A percentile compares a stretch with the other conserved stretches of the same genome.
phyloP scores from a whole-genome alignment of 2,329 filamentous ascomycete species.

The Penicillium sp. region DNA sequence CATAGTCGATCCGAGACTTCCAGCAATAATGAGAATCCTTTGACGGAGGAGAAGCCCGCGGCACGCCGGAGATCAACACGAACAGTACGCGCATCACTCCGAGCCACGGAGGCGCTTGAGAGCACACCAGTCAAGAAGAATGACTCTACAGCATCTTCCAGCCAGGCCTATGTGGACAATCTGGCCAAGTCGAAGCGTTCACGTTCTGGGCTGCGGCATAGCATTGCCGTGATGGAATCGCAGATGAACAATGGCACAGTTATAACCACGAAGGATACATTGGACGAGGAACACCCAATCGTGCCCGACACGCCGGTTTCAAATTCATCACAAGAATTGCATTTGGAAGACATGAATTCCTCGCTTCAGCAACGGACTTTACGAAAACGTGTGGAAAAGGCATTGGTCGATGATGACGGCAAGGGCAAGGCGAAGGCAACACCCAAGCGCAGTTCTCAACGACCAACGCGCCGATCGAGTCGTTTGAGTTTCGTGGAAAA shows the following conservation, averaged over 20 bases:
- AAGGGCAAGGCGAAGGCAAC: constrained; percentile 19
- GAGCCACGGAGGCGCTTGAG: constrained; percentile 26
- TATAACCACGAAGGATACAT: constrained; percentile 17
- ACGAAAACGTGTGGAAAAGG: constrained; percentile 29
- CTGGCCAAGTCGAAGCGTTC: constrained; percentile 31
- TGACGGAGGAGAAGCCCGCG: constrained; percentile 30
- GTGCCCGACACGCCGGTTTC: constrained; percentile 33
- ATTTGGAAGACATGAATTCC: constrained; percentile 18
- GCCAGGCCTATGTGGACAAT: constrained; percentile 36
- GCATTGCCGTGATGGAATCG: constrained; percentile 39
- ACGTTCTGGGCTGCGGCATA: constrained; percentile 36
- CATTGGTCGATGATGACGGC: constrained; percentile 24
- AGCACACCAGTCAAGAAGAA: constrained; percentile 22
- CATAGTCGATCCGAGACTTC: constrained; percentile 42
- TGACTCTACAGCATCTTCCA: constrained; percentile 17
- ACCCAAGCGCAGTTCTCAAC: constrained; percentile 23
- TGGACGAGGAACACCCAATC: constrained; percentile 23
- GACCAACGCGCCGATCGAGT: constrained; percentile 39
- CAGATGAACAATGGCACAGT: constrained; percentile 25
- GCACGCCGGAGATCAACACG: constrained; percentile 35
- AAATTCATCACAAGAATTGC: constrained; percentile 30
- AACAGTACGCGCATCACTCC: constrained; percentile 38
- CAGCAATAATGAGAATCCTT: constrained; percentile 37
- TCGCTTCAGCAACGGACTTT: constrained; percentile 29
- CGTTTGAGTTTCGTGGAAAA: constrained; percentile 41